Conservation (phyloP, 257 asterid genomes). For the Penstemon davidsonii region DNA sequence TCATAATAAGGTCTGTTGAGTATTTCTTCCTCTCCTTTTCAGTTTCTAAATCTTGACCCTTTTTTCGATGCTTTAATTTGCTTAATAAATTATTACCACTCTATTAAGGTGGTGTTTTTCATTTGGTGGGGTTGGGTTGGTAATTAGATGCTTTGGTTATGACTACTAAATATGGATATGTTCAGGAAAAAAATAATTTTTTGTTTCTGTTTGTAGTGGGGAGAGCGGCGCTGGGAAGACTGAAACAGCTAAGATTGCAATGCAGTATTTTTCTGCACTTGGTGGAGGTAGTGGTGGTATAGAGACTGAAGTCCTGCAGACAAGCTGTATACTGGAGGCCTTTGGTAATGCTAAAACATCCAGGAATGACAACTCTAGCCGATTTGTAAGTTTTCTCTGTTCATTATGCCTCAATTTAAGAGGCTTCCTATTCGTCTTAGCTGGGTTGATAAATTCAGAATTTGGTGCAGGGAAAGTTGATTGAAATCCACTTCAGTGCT, state of each 20-base stretch:
- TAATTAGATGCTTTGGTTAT: neutral
- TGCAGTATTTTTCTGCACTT: slow-evolving; percentile 84
- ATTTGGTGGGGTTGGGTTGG: neutral
- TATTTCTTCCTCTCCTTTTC: slow-evolving; percentile 19
- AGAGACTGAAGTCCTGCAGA: slow-evolving; percentile 69
- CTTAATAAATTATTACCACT: slow-evolving; percentile 2
- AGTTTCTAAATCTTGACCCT: slow-evolving; percentile 1
- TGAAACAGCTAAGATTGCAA: slow-evolving; percentile 88
- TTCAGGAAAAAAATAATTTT: slow-evolving; percentile 20
- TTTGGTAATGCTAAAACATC: slow-evolving; percentile 97
- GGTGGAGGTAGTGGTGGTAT: slow-evolving; percentile 72
- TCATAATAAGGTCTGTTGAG: slow-evolving; percentile 77
- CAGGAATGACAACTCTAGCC: slow-evolving; percentile 77
- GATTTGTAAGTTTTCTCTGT: slow-evolving; percentile 71
- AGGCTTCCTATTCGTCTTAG: slow-evolving; percentile 20
- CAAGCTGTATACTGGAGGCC: slow-evolving; percentile 86
- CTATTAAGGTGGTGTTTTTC: slow-evolving; percentile 20
- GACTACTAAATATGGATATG: slow-evolving; percentile 11
- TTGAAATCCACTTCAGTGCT: slow-evolving; percentile 72
- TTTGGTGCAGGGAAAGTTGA: slow-evolving; percentile 75
- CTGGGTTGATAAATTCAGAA: slow-evolving; percentile 23
- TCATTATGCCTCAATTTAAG: slow-evolving; percentile 16
- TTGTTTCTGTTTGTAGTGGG: slow-evolving; percentile 57
- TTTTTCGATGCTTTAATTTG: neutral
- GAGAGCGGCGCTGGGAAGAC: slow-evolving; percentile 99